Conservation (phyloP, 2,329 filamentous ascomycete genomes). For the Boeremia lycopersici region DNA sequence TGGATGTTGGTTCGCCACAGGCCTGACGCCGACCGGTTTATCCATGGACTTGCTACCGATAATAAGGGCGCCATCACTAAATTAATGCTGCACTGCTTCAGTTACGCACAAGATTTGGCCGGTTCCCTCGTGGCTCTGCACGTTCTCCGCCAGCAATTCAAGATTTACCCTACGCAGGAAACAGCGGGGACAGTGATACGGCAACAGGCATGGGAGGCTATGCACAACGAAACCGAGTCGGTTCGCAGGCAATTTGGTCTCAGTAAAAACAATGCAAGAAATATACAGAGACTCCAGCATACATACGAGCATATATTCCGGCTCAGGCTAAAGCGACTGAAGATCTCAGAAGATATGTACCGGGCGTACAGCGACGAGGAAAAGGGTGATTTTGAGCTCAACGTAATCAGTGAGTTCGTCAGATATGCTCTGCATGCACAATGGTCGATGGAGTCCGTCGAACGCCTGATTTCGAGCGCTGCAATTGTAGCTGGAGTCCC, state of each 20-base stretch:
- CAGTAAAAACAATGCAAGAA: slow-evolving; percentile 19
- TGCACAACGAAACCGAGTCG: slow-evolving; percentile 13
- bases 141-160: slow-evolving; percentile 32
- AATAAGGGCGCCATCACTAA: slow-evolving; percentile 30
- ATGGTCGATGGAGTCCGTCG: slow-evolving; percentile 31
- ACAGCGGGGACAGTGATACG: slow-evolving; percentile 28
- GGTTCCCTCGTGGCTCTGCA: slow-evolving; percentile 46
- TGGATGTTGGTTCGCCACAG: slow-evolving; percentile 32
- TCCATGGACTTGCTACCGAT: slow-evolving; percentile 30
- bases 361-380: slow-evolving; percentile 27
- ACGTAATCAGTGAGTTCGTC: slow-evolving; percentile 42
- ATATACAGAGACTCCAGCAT: slow-evolving; percentile 9
- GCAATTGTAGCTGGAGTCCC: slow-evolving; percentile 33
- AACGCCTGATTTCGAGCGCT: slow-evolving; percentile 38
- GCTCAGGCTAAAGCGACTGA: slow-evolving; percentile 26
- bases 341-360: slow-evolving; percentile 18
- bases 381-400: slow-evolving; percentile 30
- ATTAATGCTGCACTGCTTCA: slow-evolving; percentile 46
- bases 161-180: slow-evolving; percentile 34
- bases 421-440: slow-evolving; percentile 34
- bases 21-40: slow-evolving; percentile 35
- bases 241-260: slow-evolving; percentile 22
- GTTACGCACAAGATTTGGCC: slow-evolving; percentile 38
- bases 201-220: slow-evolving; percentile 39
- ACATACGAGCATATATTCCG: slow-evolving; percentile 30